Base-by-base conservation (phyloP, 1,139 yeast species). In the Candida tetrigidarum region DNA sequence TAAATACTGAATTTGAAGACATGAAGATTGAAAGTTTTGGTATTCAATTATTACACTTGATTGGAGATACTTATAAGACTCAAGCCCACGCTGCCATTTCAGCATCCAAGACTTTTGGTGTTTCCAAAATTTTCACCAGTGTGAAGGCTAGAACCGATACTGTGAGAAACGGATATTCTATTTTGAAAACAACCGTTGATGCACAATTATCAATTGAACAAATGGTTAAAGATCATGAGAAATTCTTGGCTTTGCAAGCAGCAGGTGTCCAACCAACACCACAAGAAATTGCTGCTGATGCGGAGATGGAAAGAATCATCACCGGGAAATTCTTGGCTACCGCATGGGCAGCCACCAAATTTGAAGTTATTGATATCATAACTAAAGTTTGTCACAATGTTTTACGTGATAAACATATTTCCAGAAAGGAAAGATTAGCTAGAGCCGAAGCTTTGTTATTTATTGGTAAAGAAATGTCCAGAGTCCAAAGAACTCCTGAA, bases 331-430 rank as follows among this genome's bases (percentile, higher is more conserved):
- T 86, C 43, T 72, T 86, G 45, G 86, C 86, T 14, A 84, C 89
- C 8, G 90, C 88, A 18, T 86, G 96, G 96, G 87, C 86, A 1
- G 76, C 87, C 34, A 82, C 90, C 12, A 85, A 83, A 56, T 86
- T 80, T 58, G 96, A 86, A 63, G 82, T 86, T 39, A 83, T 84
- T 39, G 80, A 83, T 22, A 79, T 85, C 5, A 66, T 86, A 53
- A 80, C 81, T 53, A 84, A 80, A 51, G 92, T 86, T 9, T 83
- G 89, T 57, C 78, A 80, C 46, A 71, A 66, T 48, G 67, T 86
- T 1, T 67, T 86, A 48, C 72, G 74, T 47, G 91, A 86, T 54
- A 84, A 82, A 58, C 47, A 63, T 0, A 67, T 83, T 9, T 57
- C 76, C 3, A 65, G 76, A 34, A 81, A 81, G 52, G 79, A 73